Evolutionary conservation across 192 early-diverging fungal species (phyloP).

Genomic region (Spizellomyces sp.): DNA sequence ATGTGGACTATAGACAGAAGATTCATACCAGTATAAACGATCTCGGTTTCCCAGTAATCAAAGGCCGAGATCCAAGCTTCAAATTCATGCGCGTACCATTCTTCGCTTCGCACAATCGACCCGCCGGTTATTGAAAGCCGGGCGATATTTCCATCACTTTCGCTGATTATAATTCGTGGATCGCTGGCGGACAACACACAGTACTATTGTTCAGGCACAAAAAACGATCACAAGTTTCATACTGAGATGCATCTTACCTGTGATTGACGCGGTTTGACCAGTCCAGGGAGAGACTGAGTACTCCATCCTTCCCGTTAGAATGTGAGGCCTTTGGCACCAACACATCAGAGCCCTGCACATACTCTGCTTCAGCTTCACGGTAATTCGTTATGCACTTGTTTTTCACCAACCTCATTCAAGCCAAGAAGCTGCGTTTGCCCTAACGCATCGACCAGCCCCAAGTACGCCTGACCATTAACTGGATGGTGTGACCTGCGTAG

Average conservation of each 20-base stretch:
- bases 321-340: background rate
- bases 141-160: constrained; percentile 75
- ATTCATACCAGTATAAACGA: constrained; percentile 69
- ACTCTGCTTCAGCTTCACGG: too few species aligned
- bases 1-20: background rate
- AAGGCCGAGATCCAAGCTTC: constrained; percentile 96
- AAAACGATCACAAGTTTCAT: too few species aligned
- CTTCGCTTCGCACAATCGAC: constrained; percentile 28
- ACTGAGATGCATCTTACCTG: background rate
- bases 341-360: too few species aligned
- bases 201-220: too few species aligned
- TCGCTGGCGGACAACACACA: too few species aligned
- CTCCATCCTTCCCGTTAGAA: constrained; percentile 31
- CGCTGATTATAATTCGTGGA: constrained; percentile 60
- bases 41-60: constrained; percentile 73
- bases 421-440: constrained; percentile 32
- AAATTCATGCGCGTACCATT: constrained; percentile 84
- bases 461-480: background rate
- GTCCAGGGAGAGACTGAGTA: constrained; percentile 84
- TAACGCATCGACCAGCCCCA: constrained; percentile 36
- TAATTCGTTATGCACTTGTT: too few species aligned
- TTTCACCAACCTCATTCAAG: constrained; percentile 10
- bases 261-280: constrained; percentile 70
- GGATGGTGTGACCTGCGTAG: constrained; percentile 13
- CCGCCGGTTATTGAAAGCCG: constrained; percentile 51